These are phyloP conservation scores for Ophiognomonia clavigignenti-juglandacearum DNA, from an alignment of 2,329 filamentous ascomycete genomes.

Conservation along the genomic window DNA sequence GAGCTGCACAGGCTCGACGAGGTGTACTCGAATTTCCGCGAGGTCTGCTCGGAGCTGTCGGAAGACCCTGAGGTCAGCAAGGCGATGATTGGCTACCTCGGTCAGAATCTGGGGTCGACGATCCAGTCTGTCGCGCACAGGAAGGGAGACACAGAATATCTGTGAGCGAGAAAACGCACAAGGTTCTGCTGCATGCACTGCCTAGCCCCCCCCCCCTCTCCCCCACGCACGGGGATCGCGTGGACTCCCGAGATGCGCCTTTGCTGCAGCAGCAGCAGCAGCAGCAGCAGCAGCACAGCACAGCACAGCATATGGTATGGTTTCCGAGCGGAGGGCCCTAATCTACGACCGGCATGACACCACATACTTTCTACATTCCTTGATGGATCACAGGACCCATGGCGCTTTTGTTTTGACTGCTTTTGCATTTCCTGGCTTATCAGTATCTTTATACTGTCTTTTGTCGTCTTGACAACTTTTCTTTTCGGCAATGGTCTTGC, in stretches of 20 bases:
- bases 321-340: not conserved
- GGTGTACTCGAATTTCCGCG: slow-evolving; percentile 39
- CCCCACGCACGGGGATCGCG: not conserved
- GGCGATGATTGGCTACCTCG: slow-evolving; percentile 41
- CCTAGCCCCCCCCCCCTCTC: too few relatives aligned
- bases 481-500: too few relatives aligned
- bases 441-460: not conserved
- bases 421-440: not conserved
- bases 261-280: too few relatives aligned
- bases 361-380: not conserved
- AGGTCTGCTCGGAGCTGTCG: slow-evolving; percentile 34
- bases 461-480: not conserved
- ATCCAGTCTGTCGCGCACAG: slow-evolving; percentile 36
- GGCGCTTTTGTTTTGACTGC: not conserved
- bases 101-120: slow-evolving; percentile 36
- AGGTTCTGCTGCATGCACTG: too few relatives aligned
- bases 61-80: slow-evolving; percentile 38
- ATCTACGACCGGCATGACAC: not conserved
- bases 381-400: not conserved
- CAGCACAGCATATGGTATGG: not conserved
- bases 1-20: slow-evolving; percentile 44
- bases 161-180: too few relatives aligned
- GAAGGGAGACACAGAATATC: slow-evolving; percentile 27
- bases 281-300: too few relatives aligned
- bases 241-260: not conserved